Conservation (phyloP, 768 basidiomycete species). For the Serendipita vermifera region DNA sequence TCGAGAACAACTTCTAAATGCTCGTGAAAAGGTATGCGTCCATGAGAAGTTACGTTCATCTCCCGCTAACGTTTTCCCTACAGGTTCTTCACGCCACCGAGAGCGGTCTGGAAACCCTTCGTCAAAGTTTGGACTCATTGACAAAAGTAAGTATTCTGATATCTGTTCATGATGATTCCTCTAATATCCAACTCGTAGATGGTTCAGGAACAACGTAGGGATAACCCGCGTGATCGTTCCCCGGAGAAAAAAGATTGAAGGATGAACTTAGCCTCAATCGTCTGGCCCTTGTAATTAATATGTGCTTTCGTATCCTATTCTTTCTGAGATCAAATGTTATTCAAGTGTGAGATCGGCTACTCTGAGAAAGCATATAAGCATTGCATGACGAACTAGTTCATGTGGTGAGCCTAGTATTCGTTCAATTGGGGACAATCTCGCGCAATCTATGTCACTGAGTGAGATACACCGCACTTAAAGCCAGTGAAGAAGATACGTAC, state of each 20-base stretch:
- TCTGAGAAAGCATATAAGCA: too few species aligned
- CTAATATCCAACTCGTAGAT: background rate
- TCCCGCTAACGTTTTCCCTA: background rate
- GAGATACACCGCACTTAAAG: slow-evolving; percentile 24
- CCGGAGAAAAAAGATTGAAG: background rate
- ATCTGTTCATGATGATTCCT: too few species aligned
- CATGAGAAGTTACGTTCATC: too few species aligned
- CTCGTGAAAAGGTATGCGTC: slow-evolving; percentile 1
- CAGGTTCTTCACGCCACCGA: background rate
- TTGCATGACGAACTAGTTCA: too few species aligned
- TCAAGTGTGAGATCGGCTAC: too few species aligned
- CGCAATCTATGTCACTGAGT: slow-evolving; percentile 19
- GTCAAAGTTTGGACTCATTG: background rate
- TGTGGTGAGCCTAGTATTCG: too few species aligned
- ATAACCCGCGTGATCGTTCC: background rate
- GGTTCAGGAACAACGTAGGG: slow-evolving; percentile 2
- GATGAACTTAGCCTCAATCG: too few species aligned
- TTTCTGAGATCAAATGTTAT: too few species aligned
- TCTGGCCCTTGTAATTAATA: too few species aligned
- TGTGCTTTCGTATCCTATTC: too few species aligned
- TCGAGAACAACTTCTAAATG: background rate
- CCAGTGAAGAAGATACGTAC: slow-evolving; percentile 32
- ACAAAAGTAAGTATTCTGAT: background rate
- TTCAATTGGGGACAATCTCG: slow-evolving; percentile 18
- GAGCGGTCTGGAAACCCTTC: slow-evolving; percentile 2